phyloP scores from a whole-genome alignment of 441 rosid species.

The Mallotus japonicus region DNA sequence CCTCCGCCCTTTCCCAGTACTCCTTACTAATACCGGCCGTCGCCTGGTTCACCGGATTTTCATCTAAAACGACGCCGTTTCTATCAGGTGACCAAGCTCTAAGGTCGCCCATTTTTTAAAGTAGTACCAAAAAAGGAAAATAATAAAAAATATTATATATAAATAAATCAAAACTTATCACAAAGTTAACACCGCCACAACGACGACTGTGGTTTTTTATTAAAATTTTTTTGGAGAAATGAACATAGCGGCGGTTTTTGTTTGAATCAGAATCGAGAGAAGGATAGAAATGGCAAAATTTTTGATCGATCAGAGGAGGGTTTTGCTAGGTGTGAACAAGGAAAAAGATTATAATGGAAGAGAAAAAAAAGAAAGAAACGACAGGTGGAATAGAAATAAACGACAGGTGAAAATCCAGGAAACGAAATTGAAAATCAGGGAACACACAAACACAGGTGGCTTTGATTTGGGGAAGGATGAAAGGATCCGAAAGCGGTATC shows the following conservation, averaged over 20 bases:
- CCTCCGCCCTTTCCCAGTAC: conserved; percentile 65
- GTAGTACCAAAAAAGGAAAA: conserved; percentile 11
- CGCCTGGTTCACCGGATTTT: conserved; percentile 36
- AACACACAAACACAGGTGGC: background rate
- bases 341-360: background rate
- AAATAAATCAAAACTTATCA: too few relatives aligned
- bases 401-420: conserved; percentile 4
- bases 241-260: too few relatives aligned
- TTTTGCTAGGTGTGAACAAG: conserved; percentile 11
- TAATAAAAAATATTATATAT: background rate
- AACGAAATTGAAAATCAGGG: background rate
- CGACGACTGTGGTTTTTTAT: too few relatives aligned
- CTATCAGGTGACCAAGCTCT: conserved; percentile 57
- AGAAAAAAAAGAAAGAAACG: conserved; percentile 2
- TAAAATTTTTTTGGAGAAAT: too few relatives aligned
- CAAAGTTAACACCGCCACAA: too few relatives aligned
- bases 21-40: conserved; percentile 35
- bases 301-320: conserved; percentile 13
- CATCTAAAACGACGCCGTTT: conserved; percentile 38
- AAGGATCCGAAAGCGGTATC: too few relatives aligned
- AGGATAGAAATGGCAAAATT: too few relatives aligned
- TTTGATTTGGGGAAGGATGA: too few relatives aligned
- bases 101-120: conserved; percentile 63
- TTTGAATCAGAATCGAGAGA: too few relatives aligned
- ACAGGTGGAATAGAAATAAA: background rate